Evolutionary conservation across 768 basidiomycete genomes (phyloP).

Genomic region (Crassisporium funariophilum): DNA sequence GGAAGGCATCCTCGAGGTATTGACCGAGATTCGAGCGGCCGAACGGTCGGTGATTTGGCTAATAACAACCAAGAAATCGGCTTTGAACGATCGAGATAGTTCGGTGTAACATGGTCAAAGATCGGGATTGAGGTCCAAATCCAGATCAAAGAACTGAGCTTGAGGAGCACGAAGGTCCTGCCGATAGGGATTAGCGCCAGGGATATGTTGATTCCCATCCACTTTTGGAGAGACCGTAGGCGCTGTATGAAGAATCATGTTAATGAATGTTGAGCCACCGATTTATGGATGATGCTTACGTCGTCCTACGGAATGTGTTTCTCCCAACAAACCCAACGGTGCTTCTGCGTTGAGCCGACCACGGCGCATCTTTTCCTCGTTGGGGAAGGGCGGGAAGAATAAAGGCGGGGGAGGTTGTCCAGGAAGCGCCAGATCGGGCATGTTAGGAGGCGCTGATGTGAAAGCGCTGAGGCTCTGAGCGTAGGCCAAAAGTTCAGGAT

Average conservation of each 20-base stretch:
- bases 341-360: slow-evolving; percentile 81
- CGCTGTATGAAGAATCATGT: slow-evolving; percentile 39
- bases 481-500: slow-evolving; percentile 81
- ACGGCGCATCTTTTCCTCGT: slow-evolving; percentile 88
- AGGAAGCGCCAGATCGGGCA: slow-evolving; percentile 71
- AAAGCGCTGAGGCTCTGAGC: slow-evolving; percentile 85
- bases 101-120: too few species aligned
- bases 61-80: too few species aligned
- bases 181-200: slow-evolving; percentile 68
- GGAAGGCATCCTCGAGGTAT: too few species aligned
- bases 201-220: slow-evolving; percentile 46
- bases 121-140: slow-evolving; percentile 85
- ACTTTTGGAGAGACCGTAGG: slow-evolving; percentile 63
- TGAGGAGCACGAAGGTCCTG: slow-evolving; percentile 66
- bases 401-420: slow-evolving; percentile 76
- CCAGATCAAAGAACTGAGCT: slow-evolving; percentile 72
- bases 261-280: slow-evolving; percentile 2
- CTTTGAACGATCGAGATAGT: too few species aligned
- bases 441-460: slow-evolving; percentile 87
- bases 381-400: slow-evolving; percentile 90
- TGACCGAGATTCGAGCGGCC: too few species aligned
- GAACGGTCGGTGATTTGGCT: too few species aligned
- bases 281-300: slow-evolving; percentile 44
- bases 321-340: slow-evolving; percentile 75
- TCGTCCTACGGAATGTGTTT: slow-evolving; percentile 80